phyloP scores from a whole-genome alignment of 257 asterid species.

The Capsicum baccatum region DNA sequence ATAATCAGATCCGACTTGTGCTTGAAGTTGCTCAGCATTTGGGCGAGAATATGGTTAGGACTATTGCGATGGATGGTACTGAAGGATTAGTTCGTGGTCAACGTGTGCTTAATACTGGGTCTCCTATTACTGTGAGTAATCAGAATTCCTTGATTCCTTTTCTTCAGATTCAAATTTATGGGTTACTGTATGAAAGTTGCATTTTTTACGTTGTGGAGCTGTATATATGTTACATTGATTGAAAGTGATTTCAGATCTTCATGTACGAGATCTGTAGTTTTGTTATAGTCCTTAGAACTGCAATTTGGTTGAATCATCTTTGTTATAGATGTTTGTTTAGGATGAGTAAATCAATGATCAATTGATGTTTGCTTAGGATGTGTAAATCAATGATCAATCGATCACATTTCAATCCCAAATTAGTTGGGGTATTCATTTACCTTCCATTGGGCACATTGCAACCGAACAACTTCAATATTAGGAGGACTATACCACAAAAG shows the following conservation, averaged over 20 bases:
- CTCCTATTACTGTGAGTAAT: conserved; percentile 79
- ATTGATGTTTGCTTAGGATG: neutral
- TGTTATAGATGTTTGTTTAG: neutral
- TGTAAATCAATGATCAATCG: too few relatives aligned
- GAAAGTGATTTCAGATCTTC: neutral
- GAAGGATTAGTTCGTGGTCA: conserved; percentile 92
- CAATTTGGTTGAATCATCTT: neutral
- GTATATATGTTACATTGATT: neutral
- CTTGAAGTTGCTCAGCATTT: conserved; percentile 90
- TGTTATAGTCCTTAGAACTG: neutral
- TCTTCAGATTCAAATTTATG: neutral
- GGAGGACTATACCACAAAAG: too few relatives aligned
- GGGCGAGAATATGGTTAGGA: conserved; percentile 85
- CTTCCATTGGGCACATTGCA: too few relatives aligned
- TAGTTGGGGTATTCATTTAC: too few relatives aligned
- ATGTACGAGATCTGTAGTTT: neutral
- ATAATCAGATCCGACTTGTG: conserved; percentile 86
- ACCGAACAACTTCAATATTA: too few relatives aligned
- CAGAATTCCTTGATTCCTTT: neutral
- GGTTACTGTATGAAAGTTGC: neutral
- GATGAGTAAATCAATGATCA: too few relatives aligned
- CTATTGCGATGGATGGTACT: conserved; percentile 96
- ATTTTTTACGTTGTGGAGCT: neutral
- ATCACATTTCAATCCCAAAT: too few relatives aligned
- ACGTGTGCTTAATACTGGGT: conserved; percentile 82